Evolutionary conservation across 768 basidiomycete species (phyloP), one percentile per base, ranked within the genome.

Genomic region (Daedalea quercina): DNA sequence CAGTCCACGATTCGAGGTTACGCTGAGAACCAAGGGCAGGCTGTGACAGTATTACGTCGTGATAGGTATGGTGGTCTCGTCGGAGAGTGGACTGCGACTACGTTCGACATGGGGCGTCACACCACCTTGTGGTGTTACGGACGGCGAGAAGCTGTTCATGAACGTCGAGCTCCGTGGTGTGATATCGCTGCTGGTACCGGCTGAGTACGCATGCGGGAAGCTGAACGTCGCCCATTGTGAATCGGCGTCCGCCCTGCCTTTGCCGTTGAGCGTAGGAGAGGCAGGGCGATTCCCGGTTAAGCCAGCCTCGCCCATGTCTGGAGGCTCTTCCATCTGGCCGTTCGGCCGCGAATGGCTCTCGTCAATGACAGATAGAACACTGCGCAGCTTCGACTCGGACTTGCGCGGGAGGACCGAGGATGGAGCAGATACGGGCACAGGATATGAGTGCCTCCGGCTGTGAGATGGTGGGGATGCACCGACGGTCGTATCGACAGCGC

Each of bases 301-400:
- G 22, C 42, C 55, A 13, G 59, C 57, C 49, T 51, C 46, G 41
- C 52, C 54, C 19, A 40, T 57, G 40, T 20, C 46, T 28, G 19
- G 52, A 45, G 6, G 35, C 34, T 57, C 57, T 9, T 45, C 57
- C n/a, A 34, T 41, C 23, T 57, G 58, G n/a, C 54, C 56, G 47
- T 53, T 59, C 54, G 67, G 63, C 19, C 66, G 70, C 50, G 72
- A 56, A 52, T 71, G 78, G 26, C 68, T 66, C 67, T 90, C 88
- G 55, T 87, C 84, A 51, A 90, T 82, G 20, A 81, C 77, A 26
- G 85, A 67, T n/a, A 90, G 71, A n/a, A 85, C 79, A 53, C 74
- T 83, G 44, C 85, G 83, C 42, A 90, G 75, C 64, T 87, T 88
- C 17, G 78, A 77, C 31, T 84, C 81, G 3, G 78, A 72, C 67